phyloP scores from a whole-genome alignment of 495 filamentous ascomycete species.

The Trichoderma parareesei region DNA sequence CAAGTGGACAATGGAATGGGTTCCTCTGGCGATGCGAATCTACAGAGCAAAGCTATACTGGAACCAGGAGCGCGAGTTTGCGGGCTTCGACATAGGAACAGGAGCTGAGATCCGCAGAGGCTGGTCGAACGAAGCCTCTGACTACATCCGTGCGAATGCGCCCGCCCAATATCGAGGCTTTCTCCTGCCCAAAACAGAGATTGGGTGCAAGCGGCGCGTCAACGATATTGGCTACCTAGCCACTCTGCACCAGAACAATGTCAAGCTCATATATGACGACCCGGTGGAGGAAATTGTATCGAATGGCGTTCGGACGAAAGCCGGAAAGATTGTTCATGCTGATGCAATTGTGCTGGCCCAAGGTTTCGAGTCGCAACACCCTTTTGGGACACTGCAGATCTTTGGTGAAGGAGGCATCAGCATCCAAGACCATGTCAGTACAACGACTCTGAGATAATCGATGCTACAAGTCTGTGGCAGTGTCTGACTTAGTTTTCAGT shows the following conservation, averaged over 20 bases:
- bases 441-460: slow-evolving; percentile 15
- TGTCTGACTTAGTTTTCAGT: slow-evolving; percentile 16
- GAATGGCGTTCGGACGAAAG: slow-evolving; percentile 21
- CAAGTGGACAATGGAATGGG: slow-evolving; percentile 15
- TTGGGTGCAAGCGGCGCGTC: slow-evolving; percentile 57
- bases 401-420: slow-evolving; percentile 9
- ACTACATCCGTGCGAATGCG: slow-evolving; percentile 39
- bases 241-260: slow-evolving; percentile 42
- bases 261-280: slow-evolving; percentile 46
- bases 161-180: slow-evolving; percentile 59
- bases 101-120: slow-evolving; percentile 26
- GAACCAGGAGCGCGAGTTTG: slow-evolving; percentile 27
- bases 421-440: slow-evolving; percentile 13
- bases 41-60: slow-evolving; percentile 14
- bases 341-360: slow-evolving; percentile 55
- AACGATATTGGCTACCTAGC: slow-evolving; percentile 49
- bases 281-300: slow-evolving; percentile 26
- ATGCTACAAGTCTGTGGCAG: too few species aligned
- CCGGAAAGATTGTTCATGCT: slow-evolving; percentile 38
- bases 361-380: slow-evolving; percentile 30
- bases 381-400: slow-evolving; percentile 9
- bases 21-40: slow-evolving; percentile 21
- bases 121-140: slow-evolving; percentile 33
- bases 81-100: slow-evolving; percentile 25
- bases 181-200: slow-evolving; percentile 50